Evolutionary conservation across 1,284 basidiomycete species (phyloP).

Genomic region (Heterobasidion irregulare): DNA sequence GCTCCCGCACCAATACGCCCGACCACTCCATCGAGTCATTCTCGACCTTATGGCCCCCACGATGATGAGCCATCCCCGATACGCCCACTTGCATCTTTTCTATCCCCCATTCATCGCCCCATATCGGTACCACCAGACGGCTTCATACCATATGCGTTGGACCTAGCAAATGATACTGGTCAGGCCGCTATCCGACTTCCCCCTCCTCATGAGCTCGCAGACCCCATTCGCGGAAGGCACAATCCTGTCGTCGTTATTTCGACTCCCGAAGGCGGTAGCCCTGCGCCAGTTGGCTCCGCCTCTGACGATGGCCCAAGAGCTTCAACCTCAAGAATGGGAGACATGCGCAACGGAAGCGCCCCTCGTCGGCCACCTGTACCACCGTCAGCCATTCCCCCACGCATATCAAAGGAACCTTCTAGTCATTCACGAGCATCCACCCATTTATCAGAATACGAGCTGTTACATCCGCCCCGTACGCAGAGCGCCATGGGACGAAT

Average conservation of each 20-base stretch:
- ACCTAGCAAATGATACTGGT: conserved; percentile 6
- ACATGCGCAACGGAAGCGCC: neutral
- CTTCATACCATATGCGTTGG: conserved; percentile 31
- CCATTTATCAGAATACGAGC: conserved; percentile 11
- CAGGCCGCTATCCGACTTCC: conserved; percentile 24
- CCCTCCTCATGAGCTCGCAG: conserved; percentile 25
- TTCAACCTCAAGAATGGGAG: conserved; percentile 3
- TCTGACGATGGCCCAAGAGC: conserved; percentile 3
- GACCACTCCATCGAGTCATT: conserved; percentile 8
- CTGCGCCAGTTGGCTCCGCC: conserved; percentile 3
- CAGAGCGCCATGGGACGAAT: neutral
- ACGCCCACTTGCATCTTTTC: conserved; percentile 23
- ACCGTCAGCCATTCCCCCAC: neutral
- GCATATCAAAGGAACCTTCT: conserved; percentile 5
- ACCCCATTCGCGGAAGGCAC: conserved; percentile 17
- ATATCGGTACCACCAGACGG: conserved; percentile 24
- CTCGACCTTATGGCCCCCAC: conserved; percentile 1
- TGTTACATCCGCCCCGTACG: conserved; percentile 4
- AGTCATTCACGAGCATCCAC: conserved; percentile 11
- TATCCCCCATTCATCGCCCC: conserved; percentile 12
- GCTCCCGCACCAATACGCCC: conserved; percentile 6
- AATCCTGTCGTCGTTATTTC: conserved; percentile 5
- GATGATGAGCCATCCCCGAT: conserved; percentile 12
- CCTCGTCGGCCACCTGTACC: neutral
- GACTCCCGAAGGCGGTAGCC: conserved; percentile 10